Evolutionary conservation across 2,329 filamentous ascomycete genomes (phyloP).

Genomic region (Chaetothyriales sp.): DNA sequence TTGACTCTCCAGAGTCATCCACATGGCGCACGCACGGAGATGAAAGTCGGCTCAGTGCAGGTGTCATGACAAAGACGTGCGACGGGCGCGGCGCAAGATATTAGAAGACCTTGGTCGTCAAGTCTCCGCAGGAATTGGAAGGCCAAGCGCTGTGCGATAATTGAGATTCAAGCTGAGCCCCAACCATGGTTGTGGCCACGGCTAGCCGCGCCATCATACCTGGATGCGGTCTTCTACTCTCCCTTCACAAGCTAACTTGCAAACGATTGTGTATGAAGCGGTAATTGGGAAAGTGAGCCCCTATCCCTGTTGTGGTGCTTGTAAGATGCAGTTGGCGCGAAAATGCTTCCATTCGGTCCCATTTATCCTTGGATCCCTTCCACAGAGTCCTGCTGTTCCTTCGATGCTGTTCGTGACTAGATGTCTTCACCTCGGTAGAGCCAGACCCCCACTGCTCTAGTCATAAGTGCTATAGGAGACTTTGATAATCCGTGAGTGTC

Average conservation of each 20-base stretch:
- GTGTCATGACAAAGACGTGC: conserved; percentile 14
- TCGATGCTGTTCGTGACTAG: neutral
- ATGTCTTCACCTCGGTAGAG: neutral
- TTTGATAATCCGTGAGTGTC: neutral
- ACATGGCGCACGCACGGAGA: conserved; percentile 9
- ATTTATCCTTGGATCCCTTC: neutral
- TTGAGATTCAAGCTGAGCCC: conserved; percentile 15
- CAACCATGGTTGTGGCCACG: conserved; percentile 8
- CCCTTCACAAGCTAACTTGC: neutral
- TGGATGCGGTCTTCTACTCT: neutral
- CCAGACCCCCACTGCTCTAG: neutral
- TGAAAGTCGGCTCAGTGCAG: conserved; percentile 13
- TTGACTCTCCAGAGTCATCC: neutral
- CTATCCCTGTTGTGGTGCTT: neutral
- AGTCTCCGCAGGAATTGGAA: conserved; percentile 1
- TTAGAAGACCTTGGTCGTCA: neutral
- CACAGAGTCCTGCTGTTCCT: no score
- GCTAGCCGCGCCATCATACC: neutral
- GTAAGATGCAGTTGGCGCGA: neutral
- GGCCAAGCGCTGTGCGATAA: conserved; percentile 10
- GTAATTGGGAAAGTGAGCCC: neutral
- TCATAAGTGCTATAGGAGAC: neutral
- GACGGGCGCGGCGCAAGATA: conserved; percentile 14
- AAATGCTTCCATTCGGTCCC: neutral
- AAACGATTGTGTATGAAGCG: neutral